A percentile compares a stretch with the other conserved stretches of the same genome.
phyloP scores from a whole-genome alignment of 495 filamentous ascomycete genomes.

The Aspergillus panamensis region DNA sequence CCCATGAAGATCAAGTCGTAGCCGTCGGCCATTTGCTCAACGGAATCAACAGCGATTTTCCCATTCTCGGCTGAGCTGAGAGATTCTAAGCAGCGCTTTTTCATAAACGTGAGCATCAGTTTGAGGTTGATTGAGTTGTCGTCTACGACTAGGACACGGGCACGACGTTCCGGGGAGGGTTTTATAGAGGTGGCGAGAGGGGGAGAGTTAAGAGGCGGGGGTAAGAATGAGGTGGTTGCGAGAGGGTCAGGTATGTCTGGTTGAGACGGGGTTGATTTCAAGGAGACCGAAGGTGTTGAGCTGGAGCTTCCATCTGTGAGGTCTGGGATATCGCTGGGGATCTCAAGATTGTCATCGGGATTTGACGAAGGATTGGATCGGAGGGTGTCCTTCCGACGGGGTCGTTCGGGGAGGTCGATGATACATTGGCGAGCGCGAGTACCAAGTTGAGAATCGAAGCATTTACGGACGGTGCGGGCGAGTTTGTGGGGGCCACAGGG shows the following conservation, averaged over 20 bases:
- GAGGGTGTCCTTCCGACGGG: neutral
- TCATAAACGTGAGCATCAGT: conserved; percentile 61
- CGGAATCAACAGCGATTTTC: conserved; percentile 49
- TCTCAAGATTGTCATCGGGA: conserved; percentile 1
- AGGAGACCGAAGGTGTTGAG: conserved; percentile 9
- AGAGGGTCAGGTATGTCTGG: conserved; percentile 7
- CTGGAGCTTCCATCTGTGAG: conserved; percentile 11
- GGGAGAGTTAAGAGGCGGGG: conserved; percentile 2
- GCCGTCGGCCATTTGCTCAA: conserved; percentile 36
- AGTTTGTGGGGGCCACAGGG: conserved; percentile 64
- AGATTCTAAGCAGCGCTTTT: conserved; percentile 39
- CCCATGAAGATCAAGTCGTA: conserved; percentile 60
- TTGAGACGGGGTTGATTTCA: conserved; percentile 15
- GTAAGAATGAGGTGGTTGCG: conserved; percentile 4
- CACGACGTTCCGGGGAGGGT: neutral
- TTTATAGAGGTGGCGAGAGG: conserved; percentile 11
- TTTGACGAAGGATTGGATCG: neutral
- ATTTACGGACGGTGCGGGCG: conserved; percentile 49
- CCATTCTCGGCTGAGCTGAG: conserved; percentile 52
- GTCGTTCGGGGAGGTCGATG: conserved; percentile 16
- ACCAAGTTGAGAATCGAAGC: conserved; percentile 24
- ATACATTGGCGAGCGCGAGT: conserved; percentile 15
- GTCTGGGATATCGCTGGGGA: conserved; percentile 11
- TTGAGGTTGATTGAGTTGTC: conserved; percentile 75
- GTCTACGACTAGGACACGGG: conserved; percentile 62